A percentile compares a stretch with the other conserved stretches of the same genome.
These are phyloP conservation scores for Backusella parvicylindrica DNA, from an alignment of 192 early-diverging fungal species.

Conservation along the genomic window DNA sequence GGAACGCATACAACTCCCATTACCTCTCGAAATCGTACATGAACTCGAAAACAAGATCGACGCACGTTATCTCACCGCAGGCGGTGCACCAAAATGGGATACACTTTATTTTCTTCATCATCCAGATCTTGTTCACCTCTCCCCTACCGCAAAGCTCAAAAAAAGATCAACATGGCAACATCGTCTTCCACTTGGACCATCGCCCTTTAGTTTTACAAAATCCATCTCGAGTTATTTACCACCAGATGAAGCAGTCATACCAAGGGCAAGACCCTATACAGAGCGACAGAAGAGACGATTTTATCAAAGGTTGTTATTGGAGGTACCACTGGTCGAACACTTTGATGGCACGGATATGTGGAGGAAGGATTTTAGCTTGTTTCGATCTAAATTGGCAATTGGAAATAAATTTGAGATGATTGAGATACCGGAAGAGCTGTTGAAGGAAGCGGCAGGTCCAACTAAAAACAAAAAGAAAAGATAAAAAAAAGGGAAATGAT, in stretches of 20 bases:
- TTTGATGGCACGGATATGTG: neutral
- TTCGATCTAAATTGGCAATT: neutral
- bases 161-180: neutral
- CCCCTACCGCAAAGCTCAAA: neutral
- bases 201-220: neutral
- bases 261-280: neutral
- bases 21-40: slow-evolving; percentile 26
- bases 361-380: neutral
- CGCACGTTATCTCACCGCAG: neutral
- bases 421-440: neutral
- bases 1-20: neutral
- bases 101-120: slow-evolving; percentile 7
- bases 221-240: neutral
- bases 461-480: too few relatives aligned
- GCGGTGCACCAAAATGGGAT: slow-evolving; percentile 15
- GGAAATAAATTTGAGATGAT: neutral
- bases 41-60: slow-evolving; percentile 29
- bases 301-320: slow-evolving; percentile 7
- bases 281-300: slow-evolving; percentile 10
- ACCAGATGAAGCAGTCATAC: neutral
- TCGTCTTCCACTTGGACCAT: neutral
- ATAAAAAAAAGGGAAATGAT: too few relatives aligned
- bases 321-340: neutral
- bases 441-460: too few relatives aligned
- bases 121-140: neutral